phyloP scores from a whole-genome alignment of 257 asterid species.

The Eustoma russellianum region DNA sequence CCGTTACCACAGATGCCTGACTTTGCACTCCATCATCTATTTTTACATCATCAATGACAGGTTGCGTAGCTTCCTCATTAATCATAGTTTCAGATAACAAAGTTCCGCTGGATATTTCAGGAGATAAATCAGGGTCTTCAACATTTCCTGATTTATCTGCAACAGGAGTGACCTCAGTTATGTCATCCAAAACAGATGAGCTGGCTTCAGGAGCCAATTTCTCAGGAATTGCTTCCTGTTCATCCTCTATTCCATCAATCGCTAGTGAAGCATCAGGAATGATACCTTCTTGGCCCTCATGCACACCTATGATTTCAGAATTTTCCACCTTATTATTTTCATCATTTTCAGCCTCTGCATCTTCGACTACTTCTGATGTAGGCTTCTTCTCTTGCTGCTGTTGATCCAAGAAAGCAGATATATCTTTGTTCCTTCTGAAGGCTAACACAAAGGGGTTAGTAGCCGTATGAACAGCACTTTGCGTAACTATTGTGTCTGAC shows the following conservation, averaged over 20 bases:
- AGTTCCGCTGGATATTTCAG: constrained; percentile 17
- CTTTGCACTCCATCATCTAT: constrained; percentile 22
- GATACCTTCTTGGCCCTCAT: constrained; percentile 8
- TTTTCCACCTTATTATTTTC: neutral
- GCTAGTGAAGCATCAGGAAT: constrained; percentile 16
- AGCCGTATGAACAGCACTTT: constrained; percentile 54
- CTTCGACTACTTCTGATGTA: constrained; percentile 16
- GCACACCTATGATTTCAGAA: constrained; percentile 7
- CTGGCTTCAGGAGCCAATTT: constrained; percentile 20
- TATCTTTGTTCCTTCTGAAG: constrained; percentile 53
- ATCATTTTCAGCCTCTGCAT: constrained; percentile 6
- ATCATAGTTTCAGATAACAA: constrained; percentile 16
- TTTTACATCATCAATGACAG: constrained; percentile 14
- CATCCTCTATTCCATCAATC: constrained; percentile 19
- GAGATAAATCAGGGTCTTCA: constrained; percentile 19
- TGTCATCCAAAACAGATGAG: constrained; percentile 12
- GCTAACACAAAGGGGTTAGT: constrained; percentile 84
- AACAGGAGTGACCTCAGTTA: constrained; percentile 13
- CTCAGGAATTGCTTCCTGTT: constrained; percentile 30
- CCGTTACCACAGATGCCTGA: constrained; percentile 17
- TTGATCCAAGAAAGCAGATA: constrained; percentile 67
- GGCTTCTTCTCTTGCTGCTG: constrained; percentile 34
- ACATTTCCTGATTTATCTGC: constrained; percentile 25
- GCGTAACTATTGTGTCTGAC: constrained; percentile 47
- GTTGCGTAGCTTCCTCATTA: constrained; percentile 10